Evolutionary conservation across 192 early-diverging fungal genomes (phyloP).

Genomic region (Haplosporangium gracile): DNA sequence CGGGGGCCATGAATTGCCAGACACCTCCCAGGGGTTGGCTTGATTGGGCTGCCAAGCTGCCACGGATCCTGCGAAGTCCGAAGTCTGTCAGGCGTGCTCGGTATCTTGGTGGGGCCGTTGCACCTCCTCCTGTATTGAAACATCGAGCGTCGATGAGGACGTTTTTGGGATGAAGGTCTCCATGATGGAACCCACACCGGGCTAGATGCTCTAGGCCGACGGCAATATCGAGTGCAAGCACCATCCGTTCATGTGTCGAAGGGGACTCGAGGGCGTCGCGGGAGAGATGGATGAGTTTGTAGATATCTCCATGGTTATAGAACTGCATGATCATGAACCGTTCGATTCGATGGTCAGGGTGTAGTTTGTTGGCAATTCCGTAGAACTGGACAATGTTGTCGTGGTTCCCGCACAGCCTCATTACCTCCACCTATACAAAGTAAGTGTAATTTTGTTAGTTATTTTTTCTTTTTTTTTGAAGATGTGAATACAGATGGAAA

Average conservation of each 20-base stretch:
- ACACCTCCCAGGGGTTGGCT: conserved; percentile 38
- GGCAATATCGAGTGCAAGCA: conserved; percentile 35
- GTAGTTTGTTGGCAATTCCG: conserved; percentile 18
- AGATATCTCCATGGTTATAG: conserved; percentile 27
- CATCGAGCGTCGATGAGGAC: conserved; percentile 22
- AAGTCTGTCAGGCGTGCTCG: conserved; percentile 35
- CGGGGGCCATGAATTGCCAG: conserved; percentile 35
- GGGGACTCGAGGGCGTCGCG: not conserved
- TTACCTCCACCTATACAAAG: conserved; percentile 29
- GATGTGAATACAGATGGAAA: not conserved
- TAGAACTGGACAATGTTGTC: conserved; percentile 40
- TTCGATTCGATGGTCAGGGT: not conserved
- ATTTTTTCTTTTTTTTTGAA: not conserved
- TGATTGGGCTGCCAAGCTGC: not conserved
- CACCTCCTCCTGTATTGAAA: not conserved
- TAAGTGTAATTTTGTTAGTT: not conserved
- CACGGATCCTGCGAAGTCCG: conserved; percentile 28
- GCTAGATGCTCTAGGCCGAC: conserved; percentile 22
- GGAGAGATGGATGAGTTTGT: conserved; percentile 9
- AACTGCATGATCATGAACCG: conserved; percentile 37
- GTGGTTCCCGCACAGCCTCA: conserved; percentile 32
- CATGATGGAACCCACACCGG: conserved; percentile 38
- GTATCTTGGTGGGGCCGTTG: not conserved
- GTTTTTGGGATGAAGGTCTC: conserved; percentile 39
- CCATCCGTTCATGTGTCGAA: conserved; percentile 1